Evolutionary conservation across 108 stramenopile species (phyloP).

Genomic region (Mediolabrus comicus): DNA sequence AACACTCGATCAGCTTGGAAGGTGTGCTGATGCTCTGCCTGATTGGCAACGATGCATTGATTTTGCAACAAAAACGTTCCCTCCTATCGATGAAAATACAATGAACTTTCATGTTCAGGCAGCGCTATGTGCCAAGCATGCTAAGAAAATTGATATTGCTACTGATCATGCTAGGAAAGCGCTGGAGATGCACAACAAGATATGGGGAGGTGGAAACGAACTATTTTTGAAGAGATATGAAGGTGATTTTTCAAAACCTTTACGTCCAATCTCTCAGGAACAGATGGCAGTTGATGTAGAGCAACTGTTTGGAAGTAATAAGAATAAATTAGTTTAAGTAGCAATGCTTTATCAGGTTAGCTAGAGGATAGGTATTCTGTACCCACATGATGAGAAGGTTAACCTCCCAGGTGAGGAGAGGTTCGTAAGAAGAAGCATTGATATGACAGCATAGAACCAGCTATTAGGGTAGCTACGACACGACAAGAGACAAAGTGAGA

Average conservation of each 20-base stretch:
- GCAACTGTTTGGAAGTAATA: neutral
- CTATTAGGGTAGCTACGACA: no score
- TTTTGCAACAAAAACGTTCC: slow-evolving; percentile 57
- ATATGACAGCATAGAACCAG: no score
- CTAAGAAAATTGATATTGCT: slow-evolving; percentile 34
- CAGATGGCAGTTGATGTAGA: neutral
- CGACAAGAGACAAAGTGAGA: no score
- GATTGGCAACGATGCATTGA: slow-evolving; percentile 62
- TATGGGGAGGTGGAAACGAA: slow-evolving; percentile 71
- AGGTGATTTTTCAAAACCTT: slow-evolving; percentile 52
- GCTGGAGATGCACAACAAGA: slow-evolving; percentile 53
- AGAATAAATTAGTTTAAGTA: no score
- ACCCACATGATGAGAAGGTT: no score
- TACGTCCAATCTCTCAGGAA: slow-evolving; percentile 34
- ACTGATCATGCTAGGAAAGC: slow-evolving; percentile 56
- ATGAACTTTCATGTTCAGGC: slow-evolving; percentile 64
- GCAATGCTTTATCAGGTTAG: no score
- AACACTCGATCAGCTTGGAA: slow-evolving; percentile 63
- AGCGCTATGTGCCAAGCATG: slow-evolving; percentile 55
- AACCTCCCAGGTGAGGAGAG: no score
- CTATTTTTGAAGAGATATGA: slow-evolving; percentile 61
- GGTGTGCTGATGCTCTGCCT: slow-evolving; percentile 42
- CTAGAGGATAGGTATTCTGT: no score
- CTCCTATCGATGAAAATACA: slow-evolving; percentile 67
- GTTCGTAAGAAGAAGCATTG: no score